Evolutionary conservation across 768 basidiomycete genomes (phyloP).

Genomic region (Boletus vinaceobasis): DNA sequence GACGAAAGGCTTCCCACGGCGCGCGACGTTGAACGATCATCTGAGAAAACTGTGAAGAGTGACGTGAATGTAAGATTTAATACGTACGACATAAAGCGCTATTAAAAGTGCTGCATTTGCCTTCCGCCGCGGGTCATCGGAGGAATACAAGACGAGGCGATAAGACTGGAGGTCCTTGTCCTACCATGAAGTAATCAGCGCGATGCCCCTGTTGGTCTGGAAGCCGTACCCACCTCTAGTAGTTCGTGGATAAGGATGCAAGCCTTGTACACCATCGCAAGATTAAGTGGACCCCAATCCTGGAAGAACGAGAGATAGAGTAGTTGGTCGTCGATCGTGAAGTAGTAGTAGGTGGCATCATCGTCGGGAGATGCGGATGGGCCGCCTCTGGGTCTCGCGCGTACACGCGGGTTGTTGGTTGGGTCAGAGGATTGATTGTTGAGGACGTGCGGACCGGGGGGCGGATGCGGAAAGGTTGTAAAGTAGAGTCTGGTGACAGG

Average conservation of each 20-base stretch:
- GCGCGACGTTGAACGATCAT: constrained; percentile 88
- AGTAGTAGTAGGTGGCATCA: constrained; percentile 78
- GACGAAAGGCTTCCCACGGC: constrained; percentile 94
- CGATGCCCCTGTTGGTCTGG: constrained; percentile 20
- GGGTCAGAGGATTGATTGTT: constrained; percentile 56
- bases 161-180: constrained; percentile 71
- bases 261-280: constrained; percentile 90
- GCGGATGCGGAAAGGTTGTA: constrained; percentile 80
- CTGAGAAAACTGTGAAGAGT: constrained; percentile 40
- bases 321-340: constrained; percentile 90
- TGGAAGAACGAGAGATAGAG: constrained; percentile 92
- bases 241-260: constrained; percentile 91
- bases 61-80: constrained; percentile 2
- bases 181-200: constrained; percentile 38
- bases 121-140: constrained; percentile 80
- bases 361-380: constrained; percentile 70
- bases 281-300: constrained; percentile 90
- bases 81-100: constrained; percentile 85
- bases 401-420: constrained; percentile 56
- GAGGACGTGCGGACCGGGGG: constrained; percentile 61
- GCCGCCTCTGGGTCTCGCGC: constrained; percentile 55
- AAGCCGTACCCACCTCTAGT: constrained; percentile 57
- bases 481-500: constrained; percentile 67
- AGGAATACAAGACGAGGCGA: constrained; percentile 83
- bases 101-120: constrained; percentile 94